Evolutionary conservation across 352 stramenopile genomes (phyloP).

Genomic region (Phytophthora hybrid): DNA sequence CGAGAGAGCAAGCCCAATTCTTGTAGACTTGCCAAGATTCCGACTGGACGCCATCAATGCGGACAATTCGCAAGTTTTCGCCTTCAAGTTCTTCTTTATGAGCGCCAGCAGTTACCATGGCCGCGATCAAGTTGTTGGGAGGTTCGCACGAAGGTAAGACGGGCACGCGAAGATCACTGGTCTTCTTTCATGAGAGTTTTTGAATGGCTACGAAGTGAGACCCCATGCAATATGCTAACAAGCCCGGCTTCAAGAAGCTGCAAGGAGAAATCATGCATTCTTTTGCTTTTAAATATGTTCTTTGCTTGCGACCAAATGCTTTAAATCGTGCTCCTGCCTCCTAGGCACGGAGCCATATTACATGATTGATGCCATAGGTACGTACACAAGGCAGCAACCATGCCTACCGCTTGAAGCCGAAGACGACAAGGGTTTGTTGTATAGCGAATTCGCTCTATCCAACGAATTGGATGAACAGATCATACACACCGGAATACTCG

Average conservation of each 20-base stretch:
- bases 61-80: slow-evolving; percentile 2
- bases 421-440: slow-evolving; percentile 8
- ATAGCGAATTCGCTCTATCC: neutral
- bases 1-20: slow-evolving; percentile 6
- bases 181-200: too few species aligned
- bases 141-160: neutral
- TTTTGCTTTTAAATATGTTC: slow-evolving; percentile 48
- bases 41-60: slow-evolving; percentile 4
- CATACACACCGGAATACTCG: slow-evolving; percentile 79
- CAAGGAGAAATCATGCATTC: slow-evolving; percentile 35
- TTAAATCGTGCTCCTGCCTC: slow-evolving; percentile 5
- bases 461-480: slow-evolving; percentile 24
- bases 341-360: slow-evolving; percentile 26
- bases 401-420: neutral
- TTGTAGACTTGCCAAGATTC: slow-evolving; percentile 2
- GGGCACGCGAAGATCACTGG: neutral
- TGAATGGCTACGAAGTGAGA: too few species aligned
- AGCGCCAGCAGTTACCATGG: slow-evolving; percentile 6
- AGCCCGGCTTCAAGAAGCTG: neutral
- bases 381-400: slow-evolving; percentile 23
- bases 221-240: neutral
- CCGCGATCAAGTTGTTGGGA: slow-evolving; percentile 2
- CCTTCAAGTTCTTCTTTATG: slow-evolving; percentile 2
- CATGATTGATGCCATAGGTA: slow-evolving; percentile 26
- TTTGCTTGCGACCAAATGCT: slow-evolving; percentile 25